Evolutionary conservation across 176 grass and related monocot species (phyloP), one percentile per base, ranked within the genome.

Genomic region (Paspalum vaginatum): DNA sequence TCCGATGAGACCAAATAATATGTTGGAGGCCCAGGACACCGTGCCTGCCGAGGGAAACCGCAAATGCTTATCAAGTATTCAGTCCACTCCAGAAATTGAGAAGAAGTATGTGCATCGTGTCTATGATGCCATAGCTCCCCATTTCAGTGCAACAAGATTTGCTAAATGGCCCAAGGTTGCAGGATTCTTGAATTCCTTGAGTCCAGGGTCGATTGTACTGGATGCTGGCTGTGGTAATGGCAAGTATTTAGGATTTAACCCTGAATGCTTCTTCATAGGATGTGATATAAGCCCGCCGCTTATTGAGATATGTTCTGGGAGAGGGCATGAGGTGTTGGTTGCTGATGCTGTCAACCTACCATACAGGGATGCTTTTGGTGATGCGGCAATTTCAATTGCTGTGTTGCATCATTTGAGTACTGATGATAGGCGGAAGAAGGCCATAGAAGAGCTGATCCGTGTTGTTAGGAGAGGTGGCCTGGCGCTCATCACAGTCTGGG

Each of bases 91-190:
- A 12, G 88, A 95, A 75, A 98, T 98, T 57, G 95, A 95, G 83
- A 98, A 91, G 76, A 93, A 86, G 62, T 95, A 95, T 50, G 90
- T 98, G 70, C 92, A 95, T 65, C 71, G 76, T 3, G 90, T 98
- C 72, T 98, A 98, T 25, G 96, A 95, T 69, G 90, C 92, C 40
- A 98, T 98, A 45, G 96, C 96, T n/a, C 96, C 96, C 2, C 96
- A 98, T 76, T 98, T 98, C 79, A 98, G 90, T 72, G 85, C 92
- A 15, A 98, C 92, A 1, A 72, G 96, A 11, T 98, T 98, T 74
- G 92, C 96, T 15, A 98, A 95, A 76, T 98, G 96, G 95, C 95
- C 95, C 14, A 98, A 95, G 89, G 95, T 95, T 55, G 90, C 88
- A 5, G 81, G 67, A 43, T 95, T 98, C 76, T 87, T 98, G 66